A percentile compares a stretch with the other conserved stretches of the same genome.
Conservation (phyloP, 1,284 basidiomycete species). For the Exsudoporus floridanus region DNA sequence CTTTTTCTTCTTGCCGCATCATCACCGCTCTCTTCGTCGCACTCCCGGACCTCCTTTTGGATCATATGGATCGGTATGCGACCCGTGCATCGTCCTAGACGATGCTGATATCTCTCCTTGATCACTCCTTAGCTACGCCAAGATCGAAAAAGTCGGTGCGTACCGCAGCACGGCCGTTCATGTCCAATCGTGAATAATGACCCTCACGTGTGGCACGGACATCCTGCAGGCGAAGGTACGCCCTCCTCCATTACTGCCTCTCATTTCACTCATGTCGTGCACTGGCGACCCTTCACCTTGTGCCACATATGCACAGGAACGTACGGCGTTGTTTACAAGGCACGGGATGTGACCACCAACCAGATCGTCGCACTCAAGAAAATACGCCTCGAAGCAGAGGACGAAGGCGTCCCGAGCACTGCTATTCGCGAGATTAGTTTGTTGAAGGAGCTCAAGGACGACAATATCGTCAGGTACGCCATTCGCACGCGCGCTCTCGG, state of each 20-base stretch:
- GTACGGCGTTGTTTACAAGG: slow-evolving; percentile 98
- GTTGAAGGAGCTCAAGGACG: slow-evolving; percentile 94
- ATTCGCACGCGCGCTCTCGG: neutral
- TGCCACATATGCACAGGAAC: slow-evolving; percentile 63
- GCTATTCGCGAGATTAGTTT: slow-evolving; percentile 98
- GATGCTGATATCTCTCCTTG: slow-evolving; percentile 21
- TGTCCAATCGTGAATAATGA: slow-evolving; percentile 15
- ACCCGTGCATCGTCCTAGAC: slow-evolving; percentile 4
- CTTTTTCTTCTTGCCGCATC: slow-evolving; percentile 2
- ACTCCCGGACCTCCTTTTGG: neutral
- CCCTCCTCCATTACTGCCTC: neutral
- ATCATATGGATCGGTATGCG: slow-evolving; percentile 35
- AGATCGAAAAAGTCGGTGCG: slow-evolving; percentile 75
- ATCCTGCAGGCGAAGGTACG: slow-evolving; percentile 55
- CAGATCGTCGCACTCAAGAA: slow-evolving; percentile 94
- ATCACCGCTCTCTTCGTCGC: slow-evolving; percentile 1
- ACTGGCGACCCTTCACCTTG: slow-evolving; percentile 5
- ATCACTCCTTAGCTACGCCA: slow-evolving; percentile 51
- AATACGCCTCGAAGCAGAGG: slow-evolving; percentile 96
- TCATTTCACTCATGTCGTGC: neutral
- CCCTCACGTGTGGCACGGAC: slow-evolving; percentile 20
- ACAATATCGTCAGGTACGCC: slow-evolving; percentile 84
- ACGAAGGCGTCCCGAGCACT: slow-evolving; percentile 96
- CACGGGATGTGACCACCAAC: slow-evolving; percentile 71
- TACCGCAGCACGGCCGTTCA: slow-evolving; percentile 29